These are phyloP conservation scores for Eragrostis curvula DNA, from an alignment of 176 grass and related monocot species.

Conservation along the genomic window DNA sequence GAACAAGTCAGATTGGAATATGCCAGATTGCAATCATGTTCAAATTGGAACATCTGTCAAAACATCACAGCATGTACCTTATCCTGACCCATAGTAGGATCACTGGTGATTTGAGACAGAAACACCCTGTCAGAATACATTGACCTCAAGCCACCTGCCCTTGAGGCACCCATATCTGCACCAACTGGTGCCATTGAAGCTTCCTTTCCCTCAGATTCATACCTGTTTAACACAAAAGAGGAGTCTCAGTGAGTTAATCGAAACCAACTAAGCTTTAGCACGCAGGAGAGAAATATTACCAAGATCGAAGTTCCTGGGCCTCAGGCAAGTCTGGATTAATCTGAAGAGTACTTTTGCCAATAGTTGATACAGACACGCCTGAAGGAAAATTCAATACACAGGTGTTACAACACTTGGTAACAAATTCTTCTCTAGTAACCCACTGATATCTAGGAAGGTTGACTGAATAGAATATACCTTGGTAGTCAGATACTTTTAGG, in stretches of 20 bases:
- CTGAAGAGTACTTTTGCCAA: slow-evolving; percentile 70
- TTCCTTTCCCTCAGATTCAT: slow-evolving; percentile 83
- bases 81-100: slow-evolving; percentile 79
- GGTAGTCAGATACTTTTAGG: slow-evolving; percentile 88
- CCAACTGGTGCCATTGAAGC: slow-evolving; percentile 70
- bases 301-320: slow-evolving; percentile 61
- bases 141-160: slow-evolving; percentile 58
- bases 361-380: slow-evolving; percentile 88
- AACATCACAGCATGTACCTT: slow-evolving; percentile 54
- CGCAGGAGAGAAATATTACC: slow-evolving; percentile 44
- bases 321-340: slow-evolving; percentile 83
- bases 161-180: slow-evolving; percentile 59
- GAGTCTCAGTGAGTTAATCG: neutral
- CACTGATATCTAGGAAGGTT: neutral
- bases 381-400: slow-evolving; percentile 10
- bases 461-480: slow-evolving; percentile 54
- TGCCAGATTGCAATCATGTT: neutral
- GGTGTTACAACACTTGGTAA: neutral
- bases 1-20: neutral
- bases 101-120: slow-evolving; percentile 78
- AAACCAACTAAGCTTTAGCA: neutral
- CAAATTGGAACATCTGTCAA: neutral
- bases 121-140: slow-evolving; percentile 93
- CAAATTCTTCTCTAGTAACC: neutral
- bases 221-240: slow-evolving; percentile 56